Evolutionary conservation across 495 filamentous ascomycete species (phyloP), one percentile per base, ranked within the genome.

Genomic region (Aspergillus nidulans): DNA sequence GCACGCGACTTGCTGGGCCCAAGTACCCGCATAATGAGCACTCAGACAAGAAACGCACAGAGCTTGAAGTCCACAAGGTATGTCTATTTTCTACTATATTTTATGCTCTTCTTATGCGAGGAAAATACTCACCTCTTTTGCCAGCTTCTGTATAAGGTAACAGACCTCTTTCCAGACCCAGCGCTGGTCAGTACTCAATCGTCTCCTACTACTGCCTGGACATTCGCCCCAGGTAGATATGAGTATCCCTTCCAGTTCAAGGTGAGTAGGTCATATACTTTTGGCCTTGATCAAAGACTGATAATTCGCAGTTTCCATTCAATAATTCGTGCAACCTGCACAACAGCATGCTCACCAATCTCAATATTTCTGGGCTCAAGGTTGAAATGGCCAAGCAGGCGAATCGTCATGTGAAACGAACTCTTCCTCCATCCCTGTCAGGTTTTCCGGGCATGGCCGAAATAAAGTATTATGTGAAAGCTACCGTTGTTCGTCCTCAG

Each of bases 201-300:
- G 28, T 57, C 69, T 49, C 65, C 70, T 3, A 69, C 71, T 40
- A 66, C 74, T 1, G 75, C 79, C 7, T 87, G 82, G 60, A 85
- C 86, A 0, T 75, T 97, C 53, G 80, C 83, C 32, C 69, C 89
- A 0, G 94, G 94, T 38, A 78, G 81, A 57, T 89, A 96, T 72
- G 85, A 91, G 63, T 97, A 94, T 69, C 88, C 89, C 2, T 98
- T 98, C 67, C 69, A 80, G 28, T 95, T 98, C 79, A 95, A 95
- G 75, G 83, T 87, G 52, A 49, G 39, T n/a, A 15, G 19, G 18
- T n/a, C 9, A 20, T 20, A 15, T 6, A 4, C 34, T 40, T n/a
- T 41, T 13, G 6, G 18, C 20, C n/a, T 32, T 19, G 42, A 45
- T 40, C n/a, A 19, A 15, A 10, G 12, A 18, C 32, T 49, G 6